These are phyloP conservation scores for Penicillium concentricum DNA, from an alignment of 2,329 filamentous ascomycete species.

Conservation along the genomic window DNA sequence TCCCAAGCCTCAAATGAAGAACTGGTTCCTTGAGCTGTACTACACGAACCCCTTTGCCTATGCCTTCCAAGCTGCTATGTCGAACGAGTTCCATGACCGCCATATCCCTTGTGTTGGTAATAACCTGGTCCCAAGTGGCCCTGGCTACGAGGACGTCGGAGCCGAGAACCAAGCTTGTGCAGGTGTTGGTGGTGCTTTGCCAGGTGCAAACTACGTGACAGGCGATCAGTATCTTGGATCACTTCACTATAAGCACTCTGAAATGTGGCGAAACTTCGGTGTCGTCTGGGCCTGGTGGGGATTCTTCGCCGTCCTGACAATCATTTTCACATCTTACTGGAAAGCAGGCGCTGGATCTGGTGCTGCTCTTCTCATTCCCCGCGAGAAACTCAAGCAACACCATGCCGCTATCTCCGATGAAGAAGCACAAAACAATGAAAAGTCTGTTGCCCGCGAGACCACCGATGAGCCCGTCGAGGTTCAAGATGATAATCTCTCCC, in stretches of 20 bases:
- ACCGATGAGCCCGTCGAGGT: slow-evolving; percentile 12
- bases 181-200: slow-evolving; percentile 54
- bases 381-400: slow-evolving; percentile 52
- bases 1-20: slow-evolving; percentile 46
- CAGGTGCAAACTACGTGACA: slow-evolving; percentile 49
- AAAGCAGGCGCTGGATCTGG: slow-evolving; percentile 44
- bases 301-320: slow-evolving; percentile 57
- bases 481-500: slow-evolving; percentile 47
- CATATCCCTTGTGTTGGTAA: slow-evolving; percentile 29
- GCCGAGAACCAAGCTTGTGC: slow-evolving; percentile 47
- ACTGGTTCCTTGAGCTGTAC: slow-evolving; percentile 48
- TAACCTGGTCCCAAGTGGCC: slow-evolving; percentile 30
- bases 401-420: slow-evolving; percentile 24
- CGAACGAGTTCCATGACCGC: slow-evolving; percentile 33
- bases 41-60: slow-evolving; percentile 36
- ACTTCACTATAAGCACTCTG: slow-evolving; percentile 51
- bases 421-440: slow-evolving; percentile 1
- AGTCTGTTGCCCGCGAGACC: background rate
- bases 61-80: slow-evolving; percentile 31
- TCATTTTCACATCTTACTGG: slow-evolving; percentile 58
- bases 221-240: slow-evolving; percentile 58
- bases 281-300: slow-evolving; percentile 62
- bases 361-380: slow-evolving; percentile 58
- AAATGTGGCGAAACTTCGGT: slow-evolving; percentile 60
- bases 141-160: slow-evolving; percentile 23